Evolutionary conservation across 495 filamentous ascomycete species (phyloP), one percentile per base, ranked within the genome.

Genomic region (Haplographium delicatum): DNA sequence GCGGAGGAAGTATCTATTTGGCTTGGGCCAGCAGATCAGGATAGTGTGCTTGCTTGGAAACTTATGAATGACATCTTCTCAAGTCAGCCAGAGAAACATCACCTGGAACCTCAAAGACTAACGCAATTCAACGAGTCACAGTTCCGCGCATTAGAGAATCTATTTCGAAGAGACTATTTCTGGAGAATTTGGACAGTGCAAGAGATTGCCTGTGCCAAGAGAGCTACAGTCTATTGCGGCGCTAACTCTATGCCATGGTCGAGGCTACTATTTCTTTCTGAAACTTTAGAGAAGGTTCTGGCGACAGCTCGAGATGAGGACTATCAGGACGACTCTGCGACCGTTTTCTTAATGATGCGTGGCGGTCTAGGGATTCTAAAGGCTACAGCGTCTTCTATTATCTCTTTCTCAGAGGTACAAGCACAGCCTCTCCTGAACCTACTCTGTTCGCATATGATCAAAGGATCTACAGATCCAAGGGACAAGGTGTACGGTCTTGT

Each of bases 1-100:
- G 39, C 39, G 15, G 25, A 33, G 24, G n/a, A 40, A 11, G 41
- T 53, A 6, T 33, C 24, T 24, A 42, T 53, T 5, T 53, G 50
- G 53, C 42, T 53, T 38, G 35, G 35, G 3, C 35, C 35, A 38
- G 35, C 18, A 38, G 35, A 38, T 38, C 5, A 4, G 2, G 3
- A 19, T 1, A 38, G 35, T 11, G n/a, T 5, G 5, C 35, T 38
- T 38, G 35, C 35, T 19, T 38, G 35, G 35, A 3, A 10, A 3
- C 35, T 38, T 19, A 18, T 38, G 7, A 4, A 18, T 7, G 35
- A 38, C 8, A 15, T 38, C 11, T 38, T 19, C 35, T 3, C 18
- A 19, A 19, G 35, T 38, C 35, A 15, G 1, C 35, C 16, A 38
- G 35, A 38, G 5, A 3, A 19, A 4, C 5, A 38, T 11, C 4